Conservation (phyloP, 345 rosid species). For the Eucalyptus rudis region DNA sequence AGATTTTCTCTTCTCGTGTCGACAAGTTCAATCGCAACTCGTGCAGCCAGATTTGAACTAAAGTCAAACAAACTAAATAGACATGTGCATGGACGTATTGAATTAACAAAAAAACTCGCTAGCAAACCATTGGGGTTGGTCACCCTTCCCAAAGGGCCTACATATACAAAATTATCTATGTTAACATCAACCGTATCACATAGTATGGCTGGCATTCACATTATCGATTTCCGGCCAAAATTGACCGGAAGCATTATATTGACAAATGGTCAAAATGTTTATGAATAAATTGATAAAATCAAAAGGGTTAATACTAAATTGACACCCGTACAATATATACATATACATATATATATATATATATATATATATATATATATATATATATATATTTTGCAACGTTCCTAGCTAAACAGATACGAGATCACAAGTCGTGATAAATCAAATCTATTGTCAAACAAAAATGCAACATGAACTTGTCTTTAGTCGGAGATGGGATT, state of each 20-base stretch:
- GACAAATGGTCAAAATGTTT: not conserved
- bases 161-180: too few species aligned
- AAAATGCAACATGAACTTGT: not conserved
- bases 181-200: too few species aligned
- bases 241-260: too few species aligned
- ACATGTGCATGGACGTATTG: not conserved
- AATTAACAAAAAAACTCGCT: not conserved
- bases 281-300: not conserved
- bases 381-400: not conserved
- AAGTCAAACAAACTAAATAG: not conserved
- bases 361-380: not conserved
- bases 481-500: not conserved
- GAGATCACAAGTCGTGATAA: not conserved
- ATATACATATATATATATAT: not conserved
- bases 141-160: too few species aligned
- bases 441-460: not conserved
- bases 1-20: not conserved
- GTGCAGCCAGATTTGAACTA: not conserved
- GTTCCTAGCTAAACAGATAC: rapidly evolving
- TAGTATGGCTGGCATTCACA: not conserved
- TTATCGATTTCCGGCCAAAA: too few species aligned
- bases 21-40: not conserved
- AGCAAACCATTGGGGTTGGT: not conserved
- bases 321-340: not conserved
- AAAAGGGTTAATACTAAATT: not conserved